Evolutionary conservation across 2,329 filamentous ascomycete genomes (phyloP).

Genomic region (Saccharata proteae): DNA sequence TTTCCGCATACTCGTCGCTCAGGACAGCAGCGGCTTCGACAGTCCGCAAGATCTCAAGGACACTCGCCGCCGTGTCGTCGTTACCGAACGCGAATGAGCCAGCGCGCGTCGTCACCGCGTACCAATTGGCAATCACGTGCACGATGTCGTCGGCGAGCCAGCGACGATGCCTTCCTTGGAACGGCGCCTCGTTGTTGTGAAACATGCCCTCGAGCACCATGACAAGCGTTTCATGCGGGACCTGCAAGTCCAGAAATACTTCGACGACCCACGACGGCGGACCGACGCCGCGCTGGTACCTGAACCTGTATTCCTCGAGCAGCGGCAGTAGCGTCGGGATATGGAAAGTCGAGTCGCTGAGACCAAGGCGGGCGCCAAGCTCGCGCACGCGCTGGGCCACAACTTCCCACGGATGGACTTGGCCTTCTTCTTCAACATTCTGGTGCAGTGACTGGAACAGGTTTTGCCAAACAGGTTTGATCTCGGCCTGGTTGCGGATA

Average conservation of each 20-base stretch:
- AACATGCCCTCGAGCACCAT: slow-evolving; percentile 53
- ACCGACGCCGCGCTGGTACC: slow-evolving; percentile 36
- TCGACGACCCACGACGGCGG: slow-evolving; percentile 50
- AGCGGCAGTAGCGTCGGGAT: slow-evolving; percentile 42
- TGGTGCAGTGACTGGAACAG: slow-evolving; percentile 56
- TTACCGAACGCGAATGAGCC: slow-evolving; percentile 48
- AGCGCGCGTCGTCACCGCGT: slow-evolving; percentile 40
- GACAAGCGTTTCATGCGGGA: slow-evolving; percentile 50
- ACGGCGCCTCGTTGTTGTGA: slow-evolving; percentile 55
- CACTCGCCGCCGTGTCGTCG: slow-evolving; percentile 41
- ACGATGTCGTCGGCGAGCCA: slow-evolving; percentile 50
- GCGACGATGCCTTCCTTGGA: slow-evolving; percentile 44
- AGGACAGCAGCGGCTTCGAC: slow-evolving; percentile 33
- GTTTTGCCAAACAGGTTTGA: slow-evolving; percentile 72
- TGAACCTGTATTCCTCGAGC: slow-evolving; percentile 44
- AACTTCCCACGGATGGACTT: slow-evolving; percentile 54
- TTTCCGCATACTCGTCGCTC: slow-evolving; percentile 23
- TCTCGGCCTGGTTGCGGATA: slow-evolving; percentile 76
- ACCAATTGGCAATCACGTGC: slow-evolving; percentile 51
- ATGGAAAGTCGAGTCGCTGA: slow-evolving; percentile 45
- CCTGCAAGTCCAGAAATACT: slow-evolving; percentile 50
- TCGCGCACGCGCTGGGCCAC: slow-evolving; percentile 49
- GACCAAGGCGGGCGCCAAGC: slow-evolving; percentile 43
- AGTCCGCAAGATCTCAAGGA: slow-evolving; percentile 25
- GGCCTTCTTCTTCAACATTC: slow-evolving; percentile 34